Base-by-base conservation (phyloP, 805 yeast genomes). In the Pichia nakasei region DNA sequence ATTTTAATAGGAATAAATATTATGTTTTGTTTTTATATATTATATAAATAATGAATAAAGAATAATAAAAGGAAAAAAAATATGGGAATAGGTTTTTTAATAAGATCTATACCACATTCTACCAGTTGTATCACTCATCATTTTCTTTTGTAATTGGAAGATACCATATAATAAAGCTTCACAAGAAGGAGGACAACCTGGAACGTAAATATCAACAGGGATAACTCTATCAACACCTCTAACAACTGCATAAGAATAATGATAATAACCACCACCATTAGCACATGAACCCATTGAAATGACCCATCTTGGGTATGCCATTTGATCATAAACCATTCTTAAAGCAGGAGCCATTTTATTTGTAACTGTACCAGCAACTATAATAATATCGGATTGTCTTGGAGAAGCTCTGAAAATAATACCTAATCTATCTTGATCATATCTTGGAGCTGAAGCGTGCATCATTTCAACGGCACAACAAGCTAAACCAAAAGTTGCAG, bases 391-490 rank as follows among this genome's bases (percentile, higher is more conserved):
- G 5, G 93, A 79, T 65, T 85, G 95, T 68, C 95, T 82, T 43
- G 95, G 95, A 33, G 94, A 82, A 27, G 93, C 95, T 72, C 95
- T 81, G 78, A 85, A 85, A 75, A 85, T 85, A 57, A 85, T 85
- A 57, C 95, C 95, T 61, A 85, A 71, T 63, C 95, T 78, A 69
- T 85, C 95, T 68, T 86, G 95, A 66, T 85, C 95, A 65, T 85
- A 85, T 60, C 95, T 73, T 48, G 95, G 94, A 46, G 94, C 79
- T 22, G 95, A 85, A 33, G 82, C 84, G 62, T 85, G 95, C 95
- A 85, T 85, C 95, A 85, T 85, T 67, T 85, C 95, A 35, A 85
- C 94, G 48, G 95, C 95, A 70, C 95, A 85, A 67, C 95, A 85
- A 9, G 95, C 95, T 58, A 85, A 70, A 29, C 95, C 95, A 64